A percentile compares a stretch with the other conserved stretches of the same genome.
Evolutionary conservation across 148 eudicot genomes (phyloP).

Genomic region (Beta vulgaris): DNA sequence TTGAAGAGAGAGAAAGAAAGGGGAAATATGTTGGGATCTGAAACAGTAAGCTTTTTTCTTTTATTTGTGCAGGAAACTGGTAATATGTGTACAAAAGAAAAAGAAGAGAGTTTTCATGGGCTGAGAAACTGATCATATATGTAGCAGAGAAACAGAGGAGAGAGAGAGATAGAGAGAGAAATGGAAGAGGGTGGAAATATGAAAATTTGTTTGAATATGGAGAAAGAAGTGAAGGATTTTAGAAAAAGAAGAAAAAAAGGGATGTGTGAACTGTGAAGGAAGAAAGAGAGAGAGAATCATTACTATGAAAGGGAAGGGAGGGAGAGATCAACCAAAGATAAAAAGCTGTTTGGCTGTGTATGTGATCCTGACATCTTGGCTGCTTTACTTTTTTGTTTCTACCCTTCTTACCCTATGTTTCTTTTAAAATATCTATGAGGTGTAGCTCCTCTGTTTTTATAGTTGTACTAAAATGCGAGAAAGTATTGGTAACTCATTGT

Average conservation of each 20-base stretch:
- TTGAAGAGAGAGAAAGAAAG: neutral
- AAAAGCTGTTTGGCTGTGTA: slow-evolving; percentile 34
- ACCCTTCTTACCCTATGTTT: no score
- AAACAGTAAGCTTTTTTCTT: no score
- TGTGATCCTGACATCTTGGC: slow-evolving; percentile 35
- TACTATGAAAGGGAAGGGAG: slow-evolving; percentile 30
- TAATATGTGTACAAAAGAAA: no score
- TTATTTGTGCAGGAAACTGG: no score
- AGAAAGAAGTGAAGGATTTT: no score
- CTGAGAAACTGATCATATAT: no score
- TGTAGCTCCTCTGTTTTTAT: neutral
- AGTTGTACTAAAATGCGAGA: no score
- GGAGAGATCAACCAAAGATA: neutral
- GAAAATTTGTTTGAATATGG: no score
- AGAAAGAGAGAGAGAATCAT: slow-evolving; percentile 27
- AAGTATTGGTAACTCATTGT: no score
- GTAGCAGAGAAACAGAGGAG: neutral
- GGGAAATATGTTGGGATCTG: slow-evolving; percentile 11
- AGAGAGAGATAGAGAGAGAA: neutral
- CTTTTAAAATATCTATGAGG: no score
- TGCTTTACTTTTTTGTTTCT: slow-evolving; percentile 4
- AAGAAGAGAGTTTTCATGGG: no score
- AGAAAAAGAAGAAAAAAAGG: slow-evolving; percentile 1
- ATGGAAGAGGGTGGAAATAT: no score
- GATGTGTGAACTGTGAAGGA: neutral